phyloP scores from a whole-genome alignment of 176 grass and related monocot genomes.

The Alloteropsis semialata region DNA sequence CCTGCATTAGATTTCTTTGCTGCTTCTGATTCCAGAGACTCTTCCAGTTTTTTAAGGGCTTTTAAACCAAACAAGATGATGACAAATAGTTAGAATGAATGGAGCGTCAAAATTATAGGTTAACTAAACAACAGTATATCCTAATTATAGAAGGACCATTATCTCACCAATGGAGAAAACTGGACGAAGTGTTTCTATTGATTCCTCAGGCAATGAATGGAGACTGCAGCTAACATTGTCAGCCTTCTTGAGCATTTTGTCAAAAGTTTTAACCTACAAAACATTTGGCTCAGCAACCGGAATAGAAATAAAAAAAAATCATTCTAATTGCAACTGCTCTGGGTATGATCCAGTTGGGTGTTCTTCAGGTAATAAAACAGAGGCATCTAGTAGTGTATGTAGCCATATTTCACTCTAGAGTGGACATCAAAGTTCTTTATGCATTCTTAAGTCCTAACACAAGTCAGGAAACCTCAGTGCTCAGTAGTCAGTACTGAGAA shows the following conservation, averaged over 20 bases:
- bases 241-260: constrained; percentile 78
- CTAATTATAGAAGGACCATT: not conserved
- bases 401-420: constrained; percentile 13
- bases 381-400: not conserved
- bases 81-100: constrained; percentile 2
- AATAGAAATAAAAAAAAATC: not conserved
- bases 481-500: not conserved
- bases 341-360: not conserved
- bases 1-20: constrained; percentile 47
- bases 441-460: not conserved
- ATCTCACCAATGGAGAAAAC: constrained; percentile 57
- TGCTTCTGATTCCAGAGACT: constrained; percentile 53
- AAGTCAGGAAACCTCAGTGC: not conserved
- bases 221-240: constrained; percentile 60
- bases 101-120: not conserved
- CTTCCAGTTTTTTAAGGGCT: constrained; percentile 85
- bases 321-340: not conserved
- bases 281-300: constrained; percentile 27
- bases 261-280: constrained; percentile 68
- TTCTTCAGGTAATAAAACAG: constrained; percentile 13
- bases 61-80: constrained; percentile 24
- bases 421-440: not conserved
- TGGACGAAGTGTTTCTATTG: constrained; percentile 60
- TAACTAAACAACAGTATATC: not conserved
- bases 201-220: constrained; percentile 52